phyloP scores from a whole-genome alignment of 2,329 filamentous ascomycete genomes.

The Aschersonia sp. region DNA sequence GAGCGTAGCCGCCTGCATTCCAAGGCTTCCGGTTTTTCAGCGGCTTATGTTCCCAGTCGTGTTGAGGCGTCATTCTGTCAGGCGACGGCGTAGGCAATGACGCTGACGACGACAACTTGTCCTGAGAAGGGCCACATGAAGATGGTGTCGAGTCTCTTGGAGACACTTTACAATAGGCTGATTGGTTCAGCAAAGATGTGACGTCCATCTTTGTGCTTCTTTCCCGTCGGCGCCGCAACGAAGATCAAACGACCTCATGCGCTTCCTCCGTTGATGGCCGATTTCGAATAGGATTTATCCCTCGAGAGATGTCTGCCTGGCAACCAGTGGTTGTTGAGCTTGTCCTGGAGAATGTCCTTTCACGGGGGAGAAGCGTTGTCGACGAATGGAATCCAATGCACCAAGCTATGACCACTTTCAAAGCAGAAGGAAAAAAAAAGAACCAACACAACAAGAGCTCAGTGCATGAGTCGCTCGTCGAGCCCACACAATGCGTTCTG shows the following conservation, averaged over 20 bases:
- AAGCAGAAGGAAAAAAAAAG: background rate
- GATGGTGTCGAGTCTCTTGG: constrained; percentile 6
- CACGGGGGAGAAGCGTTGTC: background rate
- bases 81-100: constrained; percentile 19
- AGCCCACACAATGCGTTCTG: constrained; percentile 1
- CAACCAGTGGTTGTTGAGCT: too few species aligned
- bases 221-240: background rate
- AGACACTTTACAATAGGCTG: constrained; percentile 6
- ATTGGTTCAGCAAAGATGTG: constrained; percentile 24
- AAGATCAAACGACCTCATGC: background rate
- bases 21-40: constrained; percentile 28
- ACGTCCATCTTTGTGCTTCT: constrained; percentile 21
- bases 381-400: too few species aligned
- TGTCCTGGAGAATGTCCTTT: too few species aligned
- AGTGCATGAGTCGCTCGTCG: constrained; percentile 1
- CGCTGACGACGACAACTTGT: constrained; percentile 2
- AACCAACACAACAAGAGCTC: background rate
- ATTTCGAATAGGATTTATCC: too few species aligned
- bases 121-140: background rate
- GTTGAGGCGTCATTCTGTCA: constrained; percentile 13
- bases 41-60: constrained; percentile 9
- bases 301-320: too few species aligned
- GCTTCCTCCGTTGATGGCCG: too few species aligned
- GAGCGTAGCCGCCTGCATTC: constrained; percentile 34
- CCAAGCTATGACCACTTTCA: background rate